Percentiles rank a stretch among this genome's conserved stretches.
Conservation (phyloP, 306 rosid species). For the Malus fusca region DNA sequence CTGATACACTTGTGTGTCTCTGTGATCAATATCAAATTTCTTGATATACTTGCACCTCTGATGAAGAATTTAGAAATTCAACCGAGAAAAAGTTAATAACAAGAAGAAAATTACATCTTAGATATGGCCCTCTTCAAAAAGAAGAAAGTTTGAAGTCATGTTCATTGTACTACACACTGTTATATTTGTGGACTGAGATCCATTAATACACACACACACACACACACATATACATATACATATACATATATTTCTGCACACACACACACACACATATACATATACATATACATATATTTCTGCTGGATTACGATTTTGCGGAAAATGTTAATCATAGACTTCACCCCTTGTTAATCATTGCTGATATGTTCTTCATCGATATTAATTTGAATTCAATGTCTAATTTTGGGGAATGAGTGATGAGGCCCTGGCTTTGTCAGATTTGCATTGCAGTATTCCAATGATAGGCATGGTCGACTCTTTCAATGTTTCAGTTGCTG, state of each 20-base stretch:
- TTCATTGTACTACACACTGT: neutral
- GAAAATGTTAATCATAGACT: no score
- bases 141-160: neutral
- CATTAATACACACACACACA: no score
- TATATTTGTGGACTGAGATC: neutral
- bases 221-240: no score
- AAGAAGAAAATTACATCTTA: no score
- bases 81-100: neutral
- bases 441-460: conserved; percentile 76
- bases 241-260: no score
- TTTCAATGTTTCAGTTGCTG: conserved; percentile 93
- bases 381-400: neutral
- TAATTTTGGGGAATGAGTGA: conserved; percentile 72
- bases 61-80: neutral
- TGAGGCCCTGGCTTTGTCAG: conserved; percentile 81
- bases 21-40: neutral
- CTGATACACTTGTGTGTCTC: neutral
- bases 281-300: no score
- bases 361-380: neutral
- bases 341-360: no score
- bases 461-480: conserved; percentile 98
- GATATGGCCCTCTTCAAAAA: neutral
- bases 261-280: no score
- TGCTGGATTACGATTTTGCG: no score
- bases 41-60: neutral